Percentiles rank a stretch among this genome's conserved stretches.
These are phyloP conservation scores for Inga leiocalycina DNA, from an alignment of 306 rosid genomes.

Conservation along the genomic window DNA sequence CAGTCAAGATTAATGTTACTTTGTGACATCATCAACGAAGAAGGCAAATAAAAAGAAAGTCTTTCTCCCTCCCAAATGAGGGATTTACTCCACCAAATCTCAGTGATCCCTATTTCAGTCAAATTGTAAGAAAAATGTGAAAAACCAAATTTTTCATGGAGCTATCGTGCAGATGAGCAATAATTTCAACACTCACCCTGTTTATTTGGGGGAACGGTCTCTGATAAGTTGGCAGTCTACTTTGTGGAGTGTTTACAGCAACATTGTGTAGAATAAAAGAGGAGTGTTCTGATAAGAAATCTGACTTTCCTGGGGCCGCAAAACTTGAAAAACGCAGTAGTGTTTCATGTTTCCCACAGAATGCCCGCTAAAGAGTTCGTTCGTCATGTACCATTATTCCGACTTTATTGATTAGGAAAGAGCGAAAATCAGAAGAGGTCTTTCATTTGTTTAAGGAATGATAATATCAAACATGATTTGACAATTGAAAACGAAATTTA, in stretches of 20 bases:
- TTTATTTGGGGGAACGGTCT: background rate
- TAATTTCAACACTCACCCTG: background rate
- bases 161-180: background rate
- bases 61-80: background rate
- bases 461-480: background rate
- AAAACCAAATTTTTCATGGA: background rate
- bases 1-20: background rate
- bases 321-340: background rate
- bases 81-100: background rate
- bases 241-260: background rate
- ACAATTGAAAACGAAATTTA: background rate
- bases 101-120: background rate
- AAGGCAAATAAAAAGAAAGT: background rate
- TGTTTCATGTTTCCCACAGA: background rate
- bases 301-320: slow-evolving; percentile 28
- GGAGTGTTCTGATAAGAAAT: slow-evolving; percentile 7
- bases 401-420: background rate
- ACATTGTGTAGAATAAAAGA: background rate
- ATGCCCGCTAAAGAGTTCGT: background rate
- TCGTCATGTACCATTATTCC: background rate
- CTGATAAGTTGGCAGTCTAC: background rate
- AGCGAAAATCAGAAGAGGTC: background rate
- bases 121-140: background rate
- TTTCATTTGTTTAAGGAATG: background rate
- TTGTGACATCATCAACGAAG: background rate